These are phyloP conservation scores for Acanthamoeba healyi DNA, from an alignment of 208 protist genomes.

Conservation along the genomic window DNA sequence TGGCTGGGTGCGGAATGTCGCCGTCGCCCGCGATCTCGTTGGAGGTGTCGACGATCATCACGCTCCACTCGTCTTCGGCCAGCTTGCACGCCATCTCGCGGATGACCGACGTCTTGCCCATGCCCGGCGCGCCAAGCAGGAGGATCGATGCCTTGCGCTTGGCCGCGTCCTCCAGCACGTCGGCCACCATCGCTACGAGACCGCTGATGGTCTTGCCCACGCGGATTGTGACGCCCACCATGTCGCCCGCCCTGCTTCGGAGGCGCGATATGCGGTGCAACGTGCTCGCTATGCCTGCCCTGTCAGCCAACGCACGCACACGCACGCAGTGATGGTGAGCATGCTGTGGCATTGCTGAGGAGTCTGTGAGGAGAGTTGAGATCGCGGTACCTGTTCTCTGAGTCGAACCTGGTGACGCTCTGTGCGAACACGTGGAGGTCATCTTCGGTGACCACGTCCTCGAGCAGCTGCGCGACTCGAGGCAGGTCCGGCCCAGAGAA, in stretches of 20 bases:
- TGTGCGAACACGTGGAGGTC: not conserved
- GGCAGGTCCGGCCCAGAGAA: not conserved
- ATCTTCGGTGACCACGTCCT: not conserved
- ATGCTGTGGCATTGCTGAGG: not conserved
- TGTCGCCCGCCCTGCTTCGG: slow-evolving; percentile 90
- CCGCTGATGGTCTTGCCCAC: slow-evolving; percentile 92
- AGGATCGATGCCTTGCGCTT: slow-evolving; percentile 89
- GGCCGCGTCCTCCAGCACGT: slow-evolving; percentile 79
- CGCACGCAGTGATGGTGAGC: too few relatives aligned
- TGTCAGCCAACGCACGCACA: not conserved
- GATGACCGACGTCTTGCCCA: slow-evolving; percentile 96
- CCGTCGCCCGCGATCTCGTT: slow-evolving; percentile 96
- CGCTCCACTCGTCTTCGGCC: slow-evolving; percentile 88
- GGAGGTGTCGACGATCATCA: slow-evolving; percentile 95
- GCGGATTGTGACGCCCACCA: slow-evolving; percentile 92
- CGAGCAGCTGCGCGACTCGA: not conserved
- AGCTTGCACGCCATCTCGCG: slow-evolving; percentile 91
- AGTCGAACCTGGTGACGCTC: not conserved
- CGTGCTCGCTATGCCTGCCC: slow-evolving; percentile 31
- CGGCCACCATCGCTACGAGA: slow-evolving; percentile 87
- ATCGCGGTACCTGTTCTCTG: not conserved
- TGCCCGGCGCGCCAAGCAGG: slow-evolving; percentile 93
- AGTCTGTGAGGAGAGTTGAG: not conserved
- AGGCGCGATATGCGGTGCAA: not conserved
- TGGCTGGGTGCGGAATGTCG: slow-evolving; percentile 91